A percentile compares a stretch with the other conserved stretches of the same genome.
phyloP scores from a whole-genome alignment of 1,284 basidiomycete genomes.

The Chiua sp. region DNA sequence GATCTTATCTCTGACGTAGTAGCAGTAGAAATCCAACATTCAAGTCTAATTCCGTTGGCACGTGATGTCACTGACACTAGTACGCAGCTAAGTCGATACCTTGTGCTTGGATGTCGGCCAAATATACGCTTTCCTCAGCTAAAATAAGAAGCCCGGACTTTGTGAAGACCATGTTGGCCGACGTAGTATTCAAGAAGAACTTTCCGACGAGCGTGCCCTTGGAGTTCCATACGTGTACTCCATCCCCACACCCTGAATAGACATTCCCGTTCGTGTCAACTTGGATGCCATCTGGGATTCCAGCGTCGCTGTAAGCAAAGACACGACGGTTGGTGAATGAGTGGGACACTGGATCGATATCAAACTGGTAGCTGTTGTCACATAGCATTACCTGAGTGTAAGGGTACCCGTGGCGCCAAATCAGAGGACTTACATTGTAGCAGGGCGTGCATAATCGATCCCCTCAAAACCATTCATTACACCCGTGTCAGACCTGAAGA shows the following conservation, averaged over 20 bases:
- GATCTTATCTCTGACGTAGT: neutral
- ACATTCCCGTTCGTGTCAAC: constrained; percentile 8
- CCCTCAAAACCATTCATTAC: neutral
- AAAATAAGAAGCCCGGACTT: constrained; percentile 5
- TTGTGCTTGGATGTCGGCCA: neutral
- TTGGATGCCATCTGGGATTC: constrained; percentile 76
- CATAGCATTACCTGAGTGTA: neutral
- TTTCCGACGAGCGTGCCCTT: constrained; percentile 72
- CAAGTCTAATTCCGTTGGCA: constrained; percentile 9
- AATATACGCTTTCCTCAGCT: neutral
- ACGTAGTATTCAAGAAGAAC: constrained; percentile 64
- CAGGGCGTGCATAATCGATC: neutral
- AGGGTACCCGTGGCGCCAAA: neutral
- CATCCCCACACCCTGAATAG: constrained; percentile 16
- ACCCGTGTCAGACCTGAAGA: neutral
- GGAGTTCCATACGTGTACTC: constrained; percentile 61
- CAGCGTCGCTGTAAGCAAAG: constrained; percentile 71
- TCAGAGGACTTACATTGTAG: neutral
- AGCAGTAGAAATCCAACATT: too few species aligned
- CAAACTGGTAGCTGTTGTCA: constrained; percentile 47
- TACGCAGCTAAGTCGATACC: neutral
- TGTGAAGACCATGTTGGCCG: constrained; percentile 67
- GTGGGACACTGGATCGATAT: constrained; percentile 64
- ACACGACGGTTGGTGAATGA: constrained; percentile 65
- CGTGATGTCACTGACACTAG: constrained; percentile 3